These are phyloP conservation scores for Lagenaria siceraria DNA, from an alignment of 306 rosid genomes.

Conservation along the genomic window DNA sequence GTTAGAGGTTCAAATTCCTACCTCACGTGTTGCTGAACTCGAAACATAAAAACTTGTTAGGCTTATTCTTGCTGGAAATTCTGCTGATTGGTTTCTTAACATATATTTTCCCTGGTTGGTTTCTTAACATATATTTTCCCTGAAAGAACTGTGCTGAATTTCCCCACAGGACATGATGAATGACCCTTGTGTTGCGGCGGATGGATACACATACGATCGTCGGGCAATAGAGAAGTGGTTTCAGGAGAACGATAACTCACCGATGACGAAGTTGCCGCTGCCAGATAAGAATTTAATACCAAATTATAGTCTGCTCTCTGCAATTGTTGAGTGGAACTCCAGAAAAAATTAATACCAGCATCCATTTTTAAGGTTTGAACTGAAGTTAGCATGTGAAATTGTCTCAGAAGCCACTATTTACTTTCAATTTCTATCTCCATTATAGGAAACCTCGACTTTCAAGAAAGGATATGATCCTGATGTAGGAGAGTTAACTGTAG, in stretches of 20 bases:
- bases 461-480: neutral
- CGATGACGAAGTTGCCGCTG: conserved; percentile 63
- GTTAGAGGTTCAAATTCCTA: neutral
- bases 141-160: neutral
- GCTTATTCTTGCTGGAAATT: neutral
- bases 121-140: neutral
- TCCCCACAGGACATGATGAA: conserved; percentile 68
- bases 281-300: conserved; percentile 57
- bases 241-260: conserved; percentile 50
- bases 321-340: conserved; percentile 88
- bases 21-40: neutral
- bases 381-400: neutral
- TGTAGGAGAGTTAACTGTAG: neutral
- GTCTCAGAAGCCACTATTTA: neutral
- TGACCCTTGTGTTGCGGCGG: conserved; percentile 92
- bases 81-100: neutral
- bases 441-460: neutral
- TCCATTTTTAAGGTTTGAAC: neutral
- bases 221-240: conserved; percentile 68
- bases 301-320: conserved; percentile 73
- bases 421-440: neutral
- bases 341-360: neutral
- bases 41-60: neutral
- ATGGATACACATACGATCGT: conserved; percentile 84
- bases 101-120: neutral